Percentiles rank a stretch among this genome's conserved stretches.
These are phyloP conservation scores for Phoenix roebelenii DNA, from an alignment of 176 grass and related monocot genomes.

Conservation along the genomic window DNA sequence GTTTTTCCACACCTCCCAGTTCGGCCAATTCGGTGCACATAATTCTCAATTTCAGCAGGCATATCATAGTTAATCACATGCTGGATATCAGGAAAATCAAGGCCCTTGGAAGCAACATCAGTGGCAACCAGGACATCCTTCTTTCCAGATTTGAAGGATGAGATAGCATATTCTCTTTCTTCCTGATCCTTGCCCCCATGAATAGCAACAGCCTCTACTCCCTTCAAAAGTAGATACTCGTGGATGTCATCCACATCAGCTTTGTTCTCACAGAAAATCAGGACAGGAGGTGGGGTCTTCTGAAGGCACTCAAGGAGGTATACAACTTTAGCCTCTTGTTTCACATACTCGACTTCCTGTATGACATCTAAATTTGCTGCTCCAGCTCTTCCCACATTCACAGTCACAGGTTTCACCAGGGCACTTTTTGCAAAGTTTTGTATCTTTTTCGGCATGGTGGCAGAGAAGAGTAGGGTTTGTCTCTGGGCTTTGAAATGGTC, in stretches of 20 bases:
- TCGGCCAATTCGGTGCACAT: not conserved
- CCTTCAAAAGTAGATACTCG: constrained; percentile 91
- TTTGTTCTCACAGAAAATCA: constrained; percentile 91
- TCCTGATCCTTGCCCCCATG: constrained; percentile 98
- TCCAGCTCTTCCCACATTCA: constrained; percentile 90
- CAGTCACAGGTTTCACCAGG: constrained; percentile 72
- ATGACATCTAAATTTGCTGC: constrained; percentile 94
- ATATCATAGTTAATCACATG: constrained; percentile 98
- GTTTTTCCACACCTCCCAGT: not conserved
- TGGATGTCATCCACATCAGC: constrained; percentile 90
- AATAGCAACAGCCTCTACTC: constrained; percentile 85
- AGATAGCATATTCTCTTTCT: constrained; percentile 75
- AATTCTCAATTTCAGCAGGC: constrained; percentile 29
- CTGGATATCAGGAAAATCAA: constrained; percentile 94
- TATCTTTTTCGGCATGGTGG: constrained; percentile 97
- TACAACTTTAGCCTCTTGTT: constrained; percentile 83
- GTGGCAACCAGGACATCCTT: constrained; percentile 89
- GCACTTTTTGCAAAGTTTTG: constrained; percentile 81
- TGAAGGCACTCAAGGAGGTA: constrained; percentile 94
- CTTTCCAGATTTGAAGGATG: constrained; percentile 64
- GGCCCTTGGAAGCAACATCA: constrained; percentile 91
- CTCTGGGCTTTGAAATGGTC: constrained; percentile 94
- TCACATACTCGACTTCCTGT: constrained; percentile 99
- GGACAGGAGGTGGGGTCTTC: constrained; percentile 84
- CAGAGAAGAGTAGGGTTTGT: constrained; percentile 90